These are phyloP conservation scores for Linnemannia exigua DNA, from an alignment of 192 early-diverging fungal genomes.

Conservation along the genomic window DNA sequence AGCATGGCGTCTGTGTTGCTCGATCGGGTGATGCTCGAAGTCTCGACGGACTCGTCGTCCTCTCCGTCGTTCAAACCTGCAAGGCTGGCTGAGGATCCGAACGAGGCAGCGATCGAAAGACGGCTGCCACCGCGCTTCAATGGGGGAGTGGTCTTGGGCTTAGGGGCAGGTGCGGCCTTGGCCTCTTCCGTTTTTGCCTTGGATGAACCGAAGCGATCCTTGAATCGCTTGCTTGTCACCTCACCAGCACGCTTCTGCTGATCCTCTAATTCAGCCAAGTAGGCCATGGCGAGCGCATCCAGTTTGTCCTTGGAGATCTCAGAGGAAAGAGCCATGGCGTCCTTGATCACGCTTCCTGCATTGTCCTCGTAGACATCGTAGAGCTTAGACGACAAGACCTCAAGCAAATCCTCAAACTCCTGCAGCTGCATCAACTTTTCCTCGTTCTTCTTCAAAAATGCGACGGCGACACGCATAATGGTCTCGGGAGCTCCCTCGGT, in stretches of 20 bases:
- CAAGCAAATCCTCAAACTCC: slow-evolving; percentile 86
- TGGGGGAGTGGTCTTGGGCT: slow-evolving; percentile 19
- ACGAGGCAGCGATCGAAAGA: slow-evolving; percentile 52
- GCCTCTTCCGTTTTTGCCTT: slow-evolving; percentile 30
- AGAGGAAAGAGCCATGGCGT: slow-evolving; percentile 80
- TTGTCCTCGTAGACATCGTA: slow-evolving; percentile 82
- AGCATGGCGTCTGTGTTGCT: slow-evolving; percentile 57
- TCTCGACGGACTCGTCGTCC: slow-evolving; percentile 10
- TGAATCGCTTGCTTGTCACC: slow-evolving; percentile 63
- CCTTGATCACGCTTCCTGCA: slow-evolving; percentile 77
- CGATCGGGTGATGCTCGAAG: neutral
- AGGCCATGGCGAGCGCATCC: slow-evolving; percentile 76
- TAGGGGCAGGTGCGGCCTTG: slow-evolving; percentile 12
- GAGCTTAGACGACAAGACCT: slow-evolving; percentile 86
- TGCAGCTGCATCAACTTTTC: slow-evolving; percentile 73
- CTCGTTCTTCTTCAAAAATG: slow-evolving; percentile 88
- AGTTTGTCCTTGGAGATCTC: slow-evolving; percentile 81
- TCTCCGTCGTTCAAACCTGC: slow-evolving; percentile 22
- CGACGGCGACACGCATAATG: slow-evolving; percentile 90
- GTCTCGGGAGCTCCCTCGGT: slow-evolving; percentile 92
- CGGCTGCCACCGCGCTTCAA: slow-evolving; percentile 37
- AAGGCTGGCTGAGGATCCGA: slow-evolving; percentile 28
- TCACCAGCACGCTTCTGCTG: slow-evolving; percentile 67
- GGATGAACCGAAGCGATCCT: slow-evolving; percentile 55
- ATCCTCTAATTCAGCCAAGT: slow-evolving; percentile 64